Evolutionary conservation across 805 yeast genomes (phyloP).

Genomic region (Starmera dryadoides): DNA sequence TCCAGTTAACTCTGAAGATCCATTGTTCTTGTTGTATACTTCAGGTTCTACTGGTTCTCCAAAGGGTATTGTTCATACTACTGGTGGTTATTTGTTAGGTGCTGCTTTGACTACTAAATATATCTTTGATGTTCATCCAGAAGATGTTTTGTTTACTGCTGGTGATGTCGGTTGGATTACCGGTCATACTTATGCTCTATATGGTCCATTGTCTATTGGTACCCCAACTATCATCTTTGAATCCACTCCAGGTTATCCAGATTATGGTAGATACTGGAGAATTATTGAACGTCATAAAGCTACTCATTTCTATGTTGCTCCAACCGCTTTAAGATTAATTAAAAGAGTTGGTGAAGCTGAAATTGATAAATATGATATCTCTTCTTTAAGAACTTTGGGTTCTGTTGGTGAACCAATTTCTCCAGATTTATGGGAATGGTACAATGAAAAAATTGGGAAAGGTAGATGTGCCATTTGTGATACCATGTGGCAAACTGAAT

Average conservation of each 20-base stretch:
- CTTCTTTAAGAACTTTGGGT: conserved; percentile 63
- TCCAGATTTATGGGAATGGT: conserved; percentile 86
- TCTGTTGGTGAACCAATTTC: conserved; percentile 87
- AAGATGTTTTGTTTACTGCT: conserved; percentile 75
- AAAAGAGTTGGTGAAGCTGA: conserved; percentile 66
- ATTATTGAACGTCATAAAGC: conserved; percentile 65
- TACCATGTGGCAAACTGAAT: conserved; percentile 88
- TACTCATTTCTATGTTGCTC: conserved; percentile 79
- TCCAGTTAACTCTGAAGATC: conserved; percentile 74
- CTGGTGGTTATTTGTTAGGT: conserved; percentile 73
- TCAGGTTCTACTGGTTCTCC: conserved; percentile 89
- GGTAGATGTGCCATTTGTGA: conserved; percentile 67
- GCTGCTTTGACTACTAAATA: conserved; percentile 71
- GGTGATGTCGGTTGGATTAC: conserved; percentile 93
- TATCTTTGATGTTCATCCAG: conserved; percentile 67
- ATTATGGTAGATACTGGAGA: conserved; percentile 74
- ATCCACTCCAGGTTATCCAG: conserved; percentile 85
- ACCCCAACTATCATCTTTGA: conserved; percentile 76
- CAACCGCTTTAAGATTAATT: conserved; percentile 72
- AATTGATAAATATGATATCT: conserved; percentile 54
- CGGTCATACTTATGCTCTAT: conserved; percentile 78
- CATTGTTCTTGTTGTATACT: conserved; percentile 73
- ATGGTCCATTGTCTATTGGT: conserved; percentile 74
- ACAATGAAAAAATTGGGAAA: conserved; percentile 63
- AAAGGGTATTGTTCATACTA: conserved; percentile 77